A percentile compares a stretch with the other conserved stretches of the same genome.
phyloP scores from a whole-genome alignment of 164 flowering plant genomes.

The Akebia trifoliata region DNA sequence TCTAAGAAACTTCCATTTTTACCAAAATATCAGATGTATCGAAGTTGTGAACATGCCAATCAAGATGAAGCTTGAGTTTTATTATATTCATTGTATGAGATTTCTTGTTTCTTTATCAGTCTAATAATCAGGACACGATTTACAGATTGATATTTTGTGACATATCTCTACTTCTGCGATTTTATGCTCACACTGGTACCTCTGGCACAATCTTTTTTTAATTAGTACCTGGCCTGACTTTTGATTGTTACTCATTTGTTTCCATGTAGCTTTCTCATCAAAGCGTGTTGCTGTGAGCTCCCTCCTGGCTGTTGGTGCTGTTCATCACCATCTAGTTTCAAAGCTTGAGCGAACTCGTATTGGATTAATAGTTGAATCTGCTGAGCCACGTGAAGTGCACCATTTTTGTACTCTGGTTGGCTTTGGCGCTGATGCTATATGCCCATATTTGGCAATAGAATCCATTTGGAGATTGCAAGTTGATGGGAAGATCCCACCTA shows the following conservation, averaged over 20 bases:
- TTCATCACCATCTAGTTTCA: constrained; percentile 87
- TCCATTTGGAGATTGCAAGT: constrained; percentile 92
- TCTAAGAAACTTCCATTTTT: not conserved
- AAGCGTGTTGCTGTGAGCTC: constrained; percentile 95
- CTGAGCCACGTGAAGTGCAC: constrained; percentile 99
- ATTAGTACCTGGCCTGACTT: too few species aligned
- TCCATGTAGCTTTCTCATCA: constrained; percentile 72
- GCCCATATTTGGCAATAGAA: constrained; percentile 93
- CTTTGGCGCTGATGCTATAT: constrained; percentile 97
- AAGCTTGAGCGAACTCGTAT: constrained; percentile 87
- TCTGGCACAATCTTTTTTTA: too few species aligned
- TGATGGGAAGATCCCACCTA: constrained; percentile 95
- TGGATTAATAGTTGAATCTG: constrained; percentile 87
- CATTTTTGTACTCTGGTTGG: constrained; percentile 99
- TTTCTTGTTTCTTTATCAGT: too few species aligned
- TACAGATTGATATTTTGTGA: too few species aligned
- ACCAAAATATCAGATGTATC: too few species aligned
- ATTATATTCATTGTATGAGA: too few species aligned
- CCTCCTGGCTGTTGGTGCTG: constrained; percentile 96
- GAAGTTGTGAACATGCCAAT: too few species aligned
- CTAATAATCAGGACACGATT: too few species aligned
- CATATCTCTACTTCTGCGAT: too few species aligned
- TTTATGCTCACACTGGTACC: too few species aligned
- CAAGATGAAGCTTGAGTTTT: too few species aligned
- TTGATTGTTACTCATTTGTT: too few species aligned